Conservation (phyloP, 768 basidiomycete genomes). For the Mycena indigotica region DNA sequence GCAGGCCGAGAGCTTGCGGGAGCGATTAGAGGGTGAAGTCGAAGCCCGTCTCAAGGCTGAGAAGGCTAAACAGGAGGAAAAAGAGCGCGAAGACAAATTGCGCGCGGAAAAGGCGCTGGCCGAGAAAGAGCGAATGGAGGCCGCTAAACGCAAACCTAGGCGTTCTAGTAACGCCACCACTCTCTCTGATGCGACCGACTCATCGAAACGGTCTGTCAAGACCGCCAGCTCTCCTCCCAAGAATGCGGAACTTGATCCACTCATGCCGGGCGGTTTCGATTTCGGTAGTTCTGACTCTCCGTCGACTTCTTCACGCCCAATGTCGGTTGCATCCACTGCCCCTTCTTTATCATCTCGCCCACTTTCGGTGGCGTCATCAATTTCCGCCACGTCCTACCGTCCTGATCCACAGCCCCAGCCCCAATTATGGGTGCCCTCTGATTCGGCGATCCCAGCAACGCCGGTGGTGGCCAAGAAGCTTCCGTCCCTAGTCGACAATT, state of each 20-base stretch:
- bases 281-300: neutral
- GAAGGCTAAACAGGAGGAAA: constrained; percentile 42
- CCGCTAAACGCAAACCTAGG: neutral
- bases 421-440: neutral
- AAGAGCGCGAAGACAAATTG: constrained; percentile 36
- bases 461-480: neutral
- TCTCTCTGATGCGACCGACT: neutral
- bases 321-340: neutral
- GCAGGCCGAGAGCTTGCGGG: constrained; percentile 27
- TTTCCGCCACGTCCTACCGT: neutral
- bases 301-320: neutral
- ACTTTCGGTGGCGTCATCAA: neutral
- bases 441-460: neutral
- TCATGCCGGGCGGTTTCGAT: neutral
- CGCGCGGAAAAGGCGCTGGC: constrained; percentile 32
- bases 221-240: neutral
- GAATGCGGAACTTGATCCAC: neutral
- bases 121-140: constrained; percentile 25
- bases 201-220: neutral
- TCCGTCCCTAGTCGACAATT: too few species aligned
- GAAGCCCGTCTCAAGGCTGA: constrained; percentile 33
- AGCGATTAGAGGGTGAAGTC: constrained; percentile 31
- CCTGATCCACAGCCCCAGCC: neutral
- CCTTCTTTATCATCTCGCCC: neutral
- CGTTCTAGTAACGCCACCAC: neutral